A percentile compares a stretch with the other conserved stretches of the same genome.
Evolutionary conservation across 176 grass and related monocot species (phyloP).

Genomic region (Triticum dicoccoides): DNA sequence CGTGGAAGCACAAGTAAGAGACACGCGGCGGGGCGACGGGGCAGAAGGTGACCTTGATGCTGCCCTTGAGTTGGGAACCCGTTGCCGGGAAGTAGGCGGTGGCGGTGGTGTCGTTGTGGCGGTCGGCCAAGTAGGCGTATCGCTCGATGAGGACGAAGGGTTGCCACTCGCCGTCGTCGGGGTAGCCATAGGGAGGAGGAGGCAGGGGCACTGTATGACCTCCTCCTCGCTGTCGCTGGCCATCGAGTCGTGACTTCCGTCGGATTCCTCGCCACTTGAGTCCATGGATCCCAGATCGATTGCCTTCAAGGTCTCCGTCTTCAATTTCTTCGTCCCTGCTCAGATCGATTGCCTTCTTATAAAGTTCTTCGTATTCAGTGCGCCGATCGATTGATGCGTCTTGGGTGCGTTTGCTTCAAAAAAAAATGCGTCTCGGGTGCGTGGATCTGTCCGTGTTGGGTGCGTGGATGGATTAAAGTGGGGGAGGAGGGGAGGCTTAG

Average conservation of each 20-base stretch:
- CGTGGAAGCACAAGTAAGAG: no score
- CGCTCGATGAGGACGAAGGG: neutral
- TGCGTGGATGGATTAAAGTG: no score
- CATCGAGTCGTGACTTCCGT: neutral
- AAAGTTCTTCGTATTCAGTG: no score
- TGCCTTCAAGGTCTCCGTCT: no score
- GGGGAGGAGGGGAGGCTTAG: no score
- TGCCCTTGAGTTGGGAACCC: neutral
- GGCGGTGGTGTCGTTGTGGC: constrained; percentile 5
- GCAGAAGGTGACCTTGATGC: no score
- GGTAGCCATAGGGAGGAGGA: neutral
- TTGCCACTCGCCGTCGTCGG: neutral
- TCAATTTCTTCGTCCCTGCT: no score
- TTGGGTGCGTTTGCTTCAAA: no score
- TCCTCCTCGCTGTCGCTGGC: neutral
- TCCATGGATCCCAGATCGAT: neutral
- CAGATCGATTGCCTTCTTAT: neutral
- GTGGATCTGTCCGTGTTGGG: no score
- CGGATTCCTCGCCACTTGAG: neutral
- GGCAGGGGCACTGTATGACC: neutral
- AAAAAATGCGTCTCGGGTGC: no score
- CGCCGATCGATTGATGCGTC: no score
- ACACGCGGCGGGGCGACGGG: no score
- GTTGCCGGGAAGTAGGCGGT: neutral
- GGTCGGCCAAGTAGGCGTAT: neutral